phyloP scores from a whole-genome alignment of 2,329 filamentous ascomycete genomes.

The Botrytis elliptica region DNA sequence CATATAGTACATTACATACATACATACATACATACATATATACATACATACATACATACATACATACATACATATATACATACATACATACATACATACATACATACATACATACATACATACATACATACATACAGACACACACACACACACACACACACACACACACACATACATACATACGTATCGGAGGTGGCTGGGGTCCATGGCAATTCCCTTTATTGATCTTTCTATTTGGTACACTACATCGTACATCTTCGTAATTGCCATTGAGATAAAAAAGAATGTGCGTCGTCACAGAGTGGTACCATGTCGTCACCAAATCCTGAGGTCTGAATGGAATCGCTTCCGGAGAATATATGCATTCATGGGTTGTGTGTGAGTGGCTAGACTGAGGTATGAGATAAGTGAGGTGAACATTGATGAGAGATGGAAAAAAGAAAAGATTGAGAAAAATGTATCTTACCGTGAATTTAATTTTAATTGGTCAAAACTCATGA shows the following conservation, averaged over 20 bases:
- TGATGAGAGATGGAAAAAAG: background rate
- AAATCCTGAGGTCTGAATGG: slow-evolving; percentile 6
- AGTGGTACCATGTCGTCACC: slow-evolving; percentile 5
- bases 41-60: background rate
- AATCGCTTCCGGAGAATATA: slow-evolving; percentile 7
- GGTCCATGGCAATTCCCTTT: background rate
- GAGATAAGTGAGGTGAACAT: background rate
- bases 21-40: background rate
- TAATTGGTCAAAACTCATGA: slow-evolving; percentile 1
- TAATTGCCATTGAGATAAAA: background rate
- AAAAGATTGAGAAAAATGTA: background rate
- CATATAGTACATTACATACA: slow-evolving; percentile 6
- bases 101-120: background rate
- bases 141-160: background rate
- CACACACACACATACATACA: background rate
- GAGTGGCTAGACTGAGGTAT: background rate
- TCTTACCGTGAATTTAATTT: background rate
- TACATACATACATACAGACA: background rate
- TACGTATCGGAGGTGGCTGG: slow-evolving; percentile 7
- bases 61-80: background rate
- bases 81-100: background rate
- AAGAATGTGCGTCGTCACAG: background rate
- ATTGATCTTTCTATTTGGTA: background rate
- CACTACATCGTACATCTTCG: background rate
- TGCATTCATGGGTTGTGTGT: background rate